These are phyloP conservation scores for Prunus fruticosa DNA, from an alignment of 306 rosid species.

Conservation along the genomic window DNA sequence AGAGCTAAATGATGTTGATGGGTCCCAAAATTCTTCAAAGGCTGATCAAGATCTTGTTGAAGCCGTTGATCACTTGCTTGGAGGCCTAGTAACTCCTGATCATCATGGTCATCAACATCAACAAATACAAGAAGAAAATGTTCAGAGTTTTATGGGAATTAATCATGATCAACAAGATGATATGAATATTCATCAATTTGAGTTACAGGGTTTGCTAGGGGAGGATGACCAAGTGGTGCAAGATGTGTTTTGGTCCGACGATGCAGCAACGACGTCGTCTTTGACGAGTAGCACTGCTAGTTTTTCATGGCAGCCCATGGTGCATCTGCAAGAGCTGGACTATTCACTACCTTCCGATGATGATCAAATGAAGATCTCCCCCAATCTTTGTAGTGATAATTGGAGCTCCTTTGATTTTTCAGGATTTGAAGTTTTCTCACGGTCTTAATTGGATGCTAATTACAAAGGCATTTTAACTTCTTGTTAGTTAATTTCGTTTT, in stretches of 20 bases:
- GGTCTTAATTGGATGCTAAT: slow-evolving; percentile 21
- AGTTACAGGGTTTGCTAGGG: slow-evolving; percentile 34
- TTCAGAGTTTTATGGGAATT: background rate
- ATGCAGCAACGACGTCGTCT: slow-evolving; percentile 1
- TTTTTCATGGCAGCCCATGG: slow-evolving; percentile 39
- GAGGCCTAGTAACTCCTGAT: background rate
- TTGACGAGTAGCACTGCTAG: background rate
- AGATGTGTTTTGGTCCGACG: slow-evolving; percentile 23
- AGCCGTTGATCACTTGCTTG: background rate
- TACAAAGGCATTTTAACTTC: background rate
- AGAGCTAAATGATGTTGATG: background rate
- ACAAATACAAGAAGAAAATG: slow-evolving; percentile 5
- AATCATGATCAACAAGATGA: background rate
- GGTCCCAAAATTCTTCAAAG: background rate
- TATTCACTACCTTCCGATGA: slow-evolving; percentile 26
- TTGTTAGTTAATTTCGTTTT: background rate
- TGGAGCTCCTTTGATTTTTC: slow-evolving; percentile 69
- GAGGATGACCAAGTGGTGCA: slow-evolving; percentile 13
- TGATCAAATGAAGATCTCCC: slow-evolving; percentile 27
- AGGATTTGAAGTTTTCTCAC: slow-evolving; percentile 42
- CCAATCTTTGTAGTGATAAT: slow-evolving; percentile 28
- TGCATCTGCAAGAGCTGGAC: slow-evolving; percentile 40
- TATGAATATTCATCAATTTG: slow-evolving; percentile 34
- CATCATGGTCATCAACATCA: background rate
- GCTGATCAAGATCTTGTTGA: slow-evolving; percentile 9